Evolutionary conservation across 129 eudicot species (phyloP).

Genomic region (Sambucus nigra): DNA sequence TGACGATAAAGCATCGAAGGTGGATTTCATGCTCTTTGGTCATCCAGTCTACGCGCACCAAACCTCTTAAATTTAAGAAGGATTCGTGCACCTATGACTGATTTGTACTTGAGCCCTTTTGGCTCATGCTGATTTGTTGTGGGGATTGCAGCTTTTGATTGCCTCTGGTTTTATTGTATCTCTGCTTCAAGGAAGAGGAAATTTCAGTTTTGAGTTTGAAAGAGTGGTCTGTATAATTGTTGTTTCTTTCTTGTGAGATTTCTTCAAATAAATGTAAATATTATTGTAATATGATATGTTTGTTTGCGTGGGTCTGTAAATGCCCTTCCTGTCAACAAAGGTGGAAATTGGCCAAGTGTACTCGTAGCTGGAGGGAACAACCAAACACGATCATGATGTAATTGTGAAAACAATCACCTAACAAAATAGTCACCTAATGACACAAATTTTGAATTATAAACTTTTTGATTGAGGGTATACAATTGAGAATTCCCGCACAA

Average conservation of each 20-base stretch:
- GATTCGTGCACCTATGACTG: conserved; percentile 56
- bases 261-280: conserved; percentile 17
- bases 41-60: conserved; percentile 46
- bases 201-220: conserved; percentile 7
- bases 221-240: conserved; percentile 19
- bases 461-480: no score
- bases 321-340: background rate
- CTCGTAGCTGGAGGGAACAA: no score
- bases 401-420: no score
- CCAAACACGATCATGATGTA: no score
- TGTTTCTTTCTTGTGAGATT: conserved; percentile 7
- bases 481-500: no score
- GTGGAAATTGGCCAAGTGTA: no score
- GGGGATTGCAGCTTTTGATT: background rate
- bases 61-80: conserved; percentile 66
- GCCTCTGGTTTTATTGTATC: background rate
- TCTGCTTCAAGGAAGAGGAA: background rate
- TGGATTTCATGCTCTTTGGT: conserved; percentile 55
- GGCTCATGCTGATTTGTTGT: background rate
- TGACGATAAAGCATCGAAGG: conserved; percentile 49
- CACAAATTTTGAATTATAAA: no score
- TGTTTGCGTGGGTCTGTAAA: background rate
- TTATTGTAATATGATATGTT: background rate
- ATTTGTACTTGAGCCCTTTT: conserved; percentile 11
- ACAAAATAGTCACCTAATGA: no score